Percentiles rank a stretch among this genome's conserved stretches.
Conservation (phyloP, 2,329 filamentous ascomycete genomes). For the Sarocladium brachiariae region DNA sequence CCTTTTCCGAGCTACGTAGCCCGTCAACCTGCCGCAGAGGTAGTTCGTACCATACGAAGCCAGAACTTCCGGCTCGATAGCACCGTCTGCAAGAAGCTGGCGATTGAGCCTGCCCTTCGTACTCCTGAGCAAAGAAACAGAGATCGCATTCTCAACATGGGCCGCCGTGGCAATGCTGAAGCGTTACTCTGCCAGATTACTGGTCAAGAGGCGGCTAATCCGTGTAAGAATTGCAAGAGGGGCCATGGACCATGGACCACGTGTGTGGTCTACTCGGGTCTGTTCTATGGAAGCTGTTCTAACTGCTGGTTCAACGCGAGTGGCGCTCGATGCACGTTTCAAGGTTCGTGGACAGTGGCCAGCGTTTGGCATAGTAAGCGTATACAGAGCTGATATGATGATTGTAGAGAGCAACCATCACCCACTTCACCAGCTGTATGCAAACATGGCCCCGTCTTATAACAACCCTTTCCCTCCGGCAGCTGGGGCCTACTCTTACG, state of each 20-base stretch:
- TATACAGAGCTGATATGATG: background rate
- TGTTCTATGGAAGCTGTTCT: constrained; percentile 55
- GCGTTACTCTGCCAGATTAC: constrained; percentile 52
- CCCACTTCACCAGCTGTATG: constrained; percentile 24
- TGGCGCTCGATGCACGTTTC: constrained; percentile 52
- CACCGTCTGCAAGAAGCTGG: constrained; percentile 47
- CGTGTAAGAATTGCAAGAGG: constrained; percentile 55
- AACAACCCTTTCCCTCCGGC: constrained; percentile 1
- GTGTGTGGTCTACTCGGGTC: constrained; percentile 52
- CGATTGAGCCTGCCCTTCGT: constrained; percentile 40
- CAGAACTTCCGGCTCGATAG: constrained; percentile 41
- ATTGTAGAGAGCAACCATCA: constrained; percentile 34
- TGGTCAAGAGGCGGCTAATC: constrained; percentile 38
- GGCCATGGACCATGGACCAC: constrained; percentile 52
- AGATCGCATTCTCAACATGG: constrained; percentile 42
- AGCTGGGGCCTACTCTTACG: background rate
- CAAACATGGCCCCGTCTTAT: constrained; percentile 20
- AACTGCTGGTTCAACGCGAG: constrained; percentile 61
- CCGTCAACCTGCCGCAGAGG: background rate
- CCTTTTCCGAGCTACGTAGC: background rate
- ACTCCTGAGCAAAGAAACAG: constrained; percentile 45
- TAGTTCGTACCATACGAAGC: constrained; percentile 30
- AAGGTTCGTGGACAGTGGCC: constrained; percentile 44
- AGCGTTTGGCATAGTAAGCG: too few species aligned
- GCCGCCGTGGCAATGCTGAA: constrained; percentile 53